phyloP scores from a whole-genome alignment of 345 rosid genomes.

The Noccaea bulbosa region DNA sequence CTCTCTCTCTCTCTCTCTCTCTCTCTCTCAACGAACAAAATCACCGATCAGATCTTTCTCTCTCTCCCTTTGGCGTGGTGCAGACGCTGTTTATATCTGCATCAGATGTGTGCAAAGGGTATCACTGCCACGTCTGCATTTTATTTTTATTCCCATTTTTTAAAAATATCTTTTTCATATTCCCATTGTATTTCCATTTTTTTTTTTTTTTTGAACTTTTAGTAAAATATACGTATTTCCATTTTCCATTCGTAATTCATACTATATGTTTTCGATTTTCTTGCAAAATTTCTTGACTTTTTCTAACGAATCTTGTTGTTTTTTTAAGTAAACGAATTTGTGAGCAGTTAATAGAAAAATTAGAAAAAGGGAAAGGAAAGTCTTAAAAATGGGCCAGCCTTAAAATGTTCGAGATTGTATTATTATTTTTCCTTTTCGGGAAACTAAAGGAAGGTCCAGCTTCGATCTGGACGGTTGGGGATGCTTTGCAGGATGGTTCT shows the following conservation, averaged over 20 bases:
- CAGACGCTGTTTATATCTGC: constrained; percentile 44
- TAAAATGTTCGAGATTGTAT: constrained; percentile 22
- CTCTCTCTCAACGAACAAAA: neutral
- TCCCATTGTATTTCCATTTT: neutral
- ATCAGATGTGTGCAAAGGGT: constrained; percentile 29
- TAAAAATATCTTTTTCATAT: neutral
- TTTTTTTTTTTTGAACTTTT: too few species aligned
- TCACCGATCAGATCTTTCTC: constrained; percentile 33
- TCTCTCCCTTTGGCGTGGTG: constrained; percentile 13
- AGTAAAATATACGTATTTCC: too few species aligned
- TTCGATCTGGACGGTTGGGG: constrained; percentile 46
- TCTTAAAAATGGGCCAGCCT: constrained; percentile 19
- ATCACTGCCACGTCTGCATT: constrained; percentile 45
- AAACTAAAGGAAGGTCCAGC: constrained; percentile 36
- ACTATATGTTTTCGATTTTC: neutral
- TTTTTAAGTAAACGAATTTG: too few species aligned
- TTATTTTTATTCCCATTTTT: neutral
- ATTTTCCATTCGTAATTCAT: neutral
- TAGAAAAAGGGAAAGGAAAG: neutral
- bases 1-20: neutral
- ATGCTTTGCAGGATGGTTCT: constrained; percentile 10
- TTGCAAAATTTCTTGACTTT: constrained; percentile 12
- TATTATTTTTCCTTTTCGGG: constrained; percentile 33
- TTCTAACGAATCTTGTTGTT: neutral
- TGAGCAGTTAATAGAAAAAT: too few species aligned